Percentiles rank a stretch among this genome's conserved stretches.
Evolutionary conservation across 192 early-diverging fungal species (phyloP).

Genomic region (Chytriomyces confervae): DNA sequence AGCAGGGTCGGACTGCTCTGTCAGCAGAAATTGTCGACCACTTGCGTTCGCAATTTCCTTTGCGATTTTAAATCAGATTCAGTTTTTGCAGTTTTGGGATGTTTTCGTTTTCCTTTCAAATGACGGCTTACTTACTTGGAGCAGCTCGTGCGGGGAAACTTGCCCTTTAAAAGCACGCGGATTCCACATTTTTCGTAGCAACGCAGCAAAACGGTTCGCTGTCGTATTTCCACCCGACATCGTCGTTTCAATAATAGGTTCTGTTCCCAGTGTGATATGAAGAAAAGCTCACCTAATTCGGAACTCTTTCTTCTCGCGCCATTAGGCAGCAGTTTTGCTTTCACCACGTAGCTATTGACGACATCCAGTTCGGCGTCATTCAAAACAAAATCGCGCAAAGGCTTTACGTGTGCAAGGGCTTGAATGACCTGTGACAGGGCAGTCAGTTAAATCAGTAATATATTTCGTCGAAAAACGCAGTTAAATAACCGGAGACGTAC

Average conservation of each 20-base stretch:
- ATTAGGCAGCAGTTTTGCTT: conserved; percentile 2
- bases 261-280: no score
- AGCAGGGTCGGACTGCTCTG: conserved; percentile 81
- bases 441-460: background rate
- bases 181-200: conserved; percentile 93
- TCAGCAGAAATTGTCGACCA: conserved; percentile 77
- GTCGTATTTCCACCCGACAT: conserved; percentile 32
- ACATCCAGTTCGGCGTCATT: conserved; percentile 49
- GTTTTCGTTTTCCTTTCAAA: no score
- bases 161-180: conserved; percentile 90
- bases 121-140: conserved; percentile 64
- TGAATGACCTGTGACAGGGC: conserved; percentile 63
- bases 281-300: conserved; percentile 4
- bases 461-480: background rate
- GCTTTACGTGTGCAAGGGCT: conserved; percentile 82
- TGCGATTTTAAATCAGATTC: background rate
- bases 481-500: conserved; percentile 16
- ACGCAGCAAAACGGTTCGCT: conserved; percentile 76
- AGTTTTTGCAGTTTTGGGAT: background rate
- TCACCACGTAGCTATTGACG: conserved; percentile 1
- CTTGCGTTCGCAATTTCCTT: conserved; percentile 85
- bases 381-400: conserved; percentile 85
- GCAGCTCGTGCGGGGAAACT: conserved; percentile 92
- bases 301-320: conserved; percentile 18
- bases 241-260: background rate